phyloP scores from a whole-genome alignment of 495 filamentous ascomycete genomes.

The Neurospora sp. region DNA sequence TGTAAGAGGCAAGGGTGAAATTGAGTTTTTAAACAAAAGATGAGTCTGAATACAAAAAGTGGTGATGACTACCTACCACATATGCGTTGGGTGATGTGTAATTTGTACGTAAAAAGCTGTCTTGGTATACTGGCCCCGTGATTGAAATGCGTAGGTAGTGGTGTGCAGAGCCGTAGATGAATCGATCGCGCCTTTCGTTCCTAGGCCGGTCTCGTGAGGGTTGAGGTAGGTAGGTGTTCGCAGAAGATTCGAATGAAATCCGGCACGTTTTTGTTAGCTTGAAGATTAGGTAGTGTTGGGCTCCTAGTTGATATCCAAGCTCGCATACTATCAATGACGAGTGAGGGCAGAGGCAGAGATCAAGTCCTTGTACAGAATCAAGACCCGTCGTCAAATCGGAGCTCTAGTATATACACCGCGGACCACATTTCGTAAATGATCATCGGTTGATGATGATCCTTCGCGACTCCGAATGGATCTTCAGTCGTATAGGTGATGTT shows the following conservation, averaged over 20 bases:
- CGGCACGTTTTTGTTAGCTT: not conserved
- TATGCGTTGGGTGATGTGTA: not conserved
- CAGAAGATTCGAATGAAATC: not conserved
- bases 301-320: not conserved
- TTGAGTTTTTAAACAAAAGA: not conserved
- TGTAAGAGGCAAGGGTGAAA: not conserved
- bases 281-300: not conserved
- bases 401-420: not conserved
- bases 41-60: not conserved
- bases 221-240: not conserved
- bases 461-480: not conserved
- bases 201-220: not conserved
- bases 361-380: not conserved
- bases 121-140: not conserved
- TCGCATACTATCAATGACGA: not conserved
- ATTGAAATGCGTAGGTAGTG: not conserved
- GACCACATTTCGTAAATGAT: not conserved
- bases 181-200: not conserved
- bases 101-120: not conserved
- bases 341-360: not conserved
- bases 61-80: not conserved
- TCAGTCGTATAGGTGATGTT: not conserved
- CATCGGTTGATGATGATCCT: not conserved
- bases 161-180: not conserved
- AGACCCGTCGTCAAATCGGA: not conserved